A percentile compares a stretch with the other conserved stretches of the same genome.
Conservation (phyloP, 2,329 filamentous ascomycete species). For the Ophiocordyceps robertsii region DNA sequence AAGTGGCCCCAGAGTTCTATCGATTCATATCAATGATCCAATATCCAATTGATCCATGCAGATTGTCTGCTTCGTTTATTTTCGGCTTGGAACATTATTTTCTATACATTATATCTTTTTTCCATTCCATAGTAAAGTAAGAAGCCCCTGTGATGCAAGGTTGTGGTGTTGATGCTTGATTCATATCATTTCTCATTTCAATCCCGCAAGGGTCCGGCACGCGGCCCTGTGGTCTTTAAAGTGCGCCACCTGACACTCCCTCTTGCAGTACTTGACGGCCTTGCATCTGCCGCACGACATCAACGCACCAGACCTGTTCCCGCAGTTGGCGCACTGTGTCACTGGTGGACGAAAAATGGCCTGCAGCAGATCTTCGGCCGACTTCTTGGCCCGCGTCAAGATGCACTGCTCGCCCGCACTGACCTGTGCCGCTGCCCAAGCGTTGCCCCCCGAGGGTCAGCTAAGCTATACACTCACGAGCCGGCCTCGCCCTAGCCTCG, state of each 20-base stretch:
- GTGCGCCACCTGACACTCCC: slow-evolving; percentile 17
- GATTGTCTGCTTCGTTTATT: no score
- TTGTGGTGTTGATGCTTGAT: not conserved
- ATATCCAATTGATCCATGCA: no score
- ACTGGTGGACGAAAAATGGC: slow-evolving; percentile 1
- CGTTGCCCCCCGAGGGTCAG: slow-evolving; percentile 16
- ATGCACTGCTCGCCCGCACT: slow-evolving; percentile 17
- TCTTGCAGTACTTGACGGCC: slow-evolving; percentile 15
- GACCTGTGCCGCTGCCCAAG: slow-evolving; percentile 21
- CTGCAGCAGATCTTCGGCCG: slow-evolving; percentile 15
- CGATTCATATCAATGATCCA: no score
- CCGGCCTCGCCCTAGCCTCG: no score
- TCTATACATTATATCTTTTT: no score
- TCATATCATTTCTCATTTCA: not conserved
- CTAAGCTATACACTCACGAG: no score
- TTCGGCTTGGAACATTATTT: no score
- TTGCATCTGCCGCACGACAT: slow-evolving; percentile 19
- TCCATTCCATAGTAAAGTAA: no score
- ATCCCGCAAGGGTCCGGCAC: slow-evolving; percentile 6
- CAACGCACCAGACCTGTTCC: slow-evolving; percentile 12
- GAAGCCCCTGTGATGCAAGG: not conserved
- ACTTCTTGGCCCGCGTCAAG: slow-evolving; percentile 17
- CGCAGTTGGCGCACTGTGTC: slow-evolving; percentile 13
- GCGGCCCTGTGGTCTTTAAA: slow-evolving; percentile 16
- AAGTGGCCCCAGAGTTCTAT: no score